A percentile compares a stretch with the other conserved stretches of the same genome.
Conservation (phyloP, 495 filamentous ascomycete genomes). For the Letharia columbiana region DNA sequence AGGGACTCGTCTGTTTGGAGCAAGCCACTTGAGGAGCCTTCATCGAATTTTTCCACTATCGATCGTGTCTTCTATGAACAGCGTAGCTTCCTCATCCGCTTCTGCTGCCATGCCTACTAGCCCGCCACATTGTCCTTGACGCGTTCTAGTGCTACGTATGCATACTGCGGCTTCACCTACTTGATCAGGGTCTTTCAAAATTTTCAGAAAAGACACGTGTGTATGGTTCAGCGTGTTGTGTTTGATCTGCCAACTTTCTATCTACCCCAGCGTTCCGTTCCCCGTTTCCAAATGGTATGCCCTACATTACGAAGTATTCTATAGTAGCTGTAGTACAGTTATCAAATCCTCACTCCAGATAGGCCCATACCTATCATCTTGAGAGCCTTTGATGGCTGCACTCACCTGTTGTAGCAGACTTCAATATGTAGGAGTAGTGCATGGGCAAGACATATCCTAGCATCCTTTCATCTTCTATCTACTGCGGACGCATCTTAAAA, state of each 20-base stretch:
- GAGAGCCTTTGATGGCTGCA: not conserved
- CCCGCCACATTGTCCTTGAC: not conserved
- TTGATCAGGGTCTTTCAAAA: not conserved
- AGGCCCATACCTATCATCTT: not conserved
- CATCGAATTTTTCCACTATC: not conserved
- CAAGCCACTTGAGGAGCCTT: not conserved
- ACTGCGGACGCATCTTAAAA: not conserved
- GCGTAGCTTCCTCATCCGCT: not conserved
- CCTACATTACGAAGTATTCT: not conserved
- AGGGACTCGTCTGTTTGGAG: not conserved
- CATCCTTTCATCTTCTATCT: not conserved
- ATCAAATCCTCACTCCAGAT: not conserved
- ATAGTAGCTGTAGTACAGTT: not conserved
- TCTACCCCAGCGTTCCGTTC: not conserved
- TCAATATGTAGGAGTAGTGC: not conserved
- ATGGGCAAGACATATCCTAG: no score
- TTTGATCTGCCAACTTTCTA: not conserved
- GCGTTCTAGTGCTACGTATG: not conserved
- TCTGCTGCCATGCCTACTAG: not conserved
- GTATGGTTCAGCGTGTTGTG: not conserved
- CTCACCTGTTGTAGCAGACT: not conserved
- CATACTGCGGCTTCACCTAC: not conserved
- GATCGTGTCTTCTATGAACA: not conserved
- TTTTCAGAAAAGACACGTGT: not conserved
- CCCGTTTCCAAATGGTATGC: not conserved